These are phyloP conservation scores for Solanum pinnatisectum DNA, from an alignment of 257 asterid species.

Conservation along the genomic window DNA sequence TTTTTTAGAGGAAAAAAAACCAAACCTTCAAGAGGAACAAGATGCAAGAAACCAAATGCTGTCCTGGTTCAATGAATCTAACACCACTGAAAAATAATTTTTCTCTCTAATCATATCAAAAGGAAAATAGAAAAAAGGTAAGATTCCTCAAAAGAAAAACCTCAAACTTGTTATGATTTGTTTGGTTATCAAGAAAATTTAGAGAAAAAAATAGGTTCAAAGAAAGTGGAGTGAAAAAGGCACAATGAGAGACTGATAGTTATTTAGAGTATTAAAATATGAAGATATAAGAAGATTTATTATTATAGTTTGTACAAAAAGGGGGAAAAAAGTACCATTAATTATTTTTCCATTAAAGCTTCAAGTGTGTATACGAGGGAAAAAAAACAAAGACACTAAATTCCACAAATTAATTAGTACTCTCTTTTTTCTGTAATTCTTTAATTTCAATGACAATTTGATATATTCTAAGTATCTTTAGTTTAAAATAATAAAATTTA, in stretches of 20 bases:
- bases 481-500: too few species aligned
- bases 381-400: not conserved
- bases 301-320: not conserved
- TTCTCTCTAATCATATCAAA: not conserved
- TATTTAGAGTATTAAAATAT: not conserved
- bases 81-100: not conserved
- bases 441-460: rapidly evolving
- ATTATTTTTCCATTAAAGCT: not conserved
- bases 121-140: not conserved
- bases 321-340: not conserved
- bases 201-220: not conserved
- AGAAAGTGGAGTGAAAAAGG: not conserved
- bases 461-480: too few species aligned
- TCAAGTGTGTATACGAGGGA: not conserved
- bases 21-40: not conserved
- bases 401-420: not conserved
- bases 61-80: conserved; percentile 37
- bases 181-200: not conserved
- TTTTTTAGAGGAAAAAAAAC: not conserved
- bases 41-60: not conserved
- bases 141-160: not conserved
- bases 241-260: not conserved
- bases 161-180: not conserved
- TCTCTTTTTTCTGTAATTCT: not conserved
- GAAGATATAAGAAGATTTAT: not conserved